phyloP scores from a whole-genome alignment of 2,329 filamentous ascomycete species.

The Colletotrichum viniferum region DNA sequence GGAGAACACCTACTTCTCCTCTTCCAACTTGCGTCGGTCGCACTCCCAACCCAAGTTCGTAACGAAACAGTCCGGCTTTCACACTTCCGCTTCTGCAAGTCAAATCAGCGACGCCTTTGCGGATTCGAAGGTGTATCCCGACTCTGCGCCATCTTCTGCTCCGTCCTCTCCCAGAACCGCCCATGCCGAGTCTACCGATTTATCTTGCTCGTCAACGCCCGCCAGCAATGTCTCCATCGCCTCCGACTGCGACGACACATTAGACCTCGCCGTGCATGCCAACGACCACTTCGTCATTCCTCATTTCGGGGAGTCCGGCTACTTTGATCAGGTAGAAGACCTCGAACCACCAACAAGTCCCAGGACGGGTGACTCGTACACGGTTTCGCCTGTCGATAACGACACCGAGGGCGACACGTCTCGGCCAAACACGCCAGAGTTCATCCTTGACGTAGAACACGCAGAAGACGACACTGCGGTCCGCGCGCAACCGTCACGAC shows the following conservation, averaged over 20 bases:
- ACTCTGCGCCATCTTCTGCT: conserved; percentile 55
- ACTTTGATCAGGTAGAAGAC: conserved; percentile 51
- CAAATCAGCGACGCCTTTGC: conserved; percentile 53
- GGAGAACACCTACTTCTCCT: conserved; percentile 61
- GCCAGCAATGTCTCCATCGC: conserved; percentile 67
- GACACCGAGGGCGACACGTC: conserved; percentile 56
- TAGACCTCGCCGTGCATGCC: conserved; percentile 46
- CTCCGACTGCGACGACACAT: conserved; percentile 56
- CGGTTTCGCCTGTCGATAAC: conserved; percentile 58
- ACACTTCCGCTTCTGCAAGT: conserved; percentile 49
- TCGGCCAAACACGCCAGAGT: conserved; percentile 61
- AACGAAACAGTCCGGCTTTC: conserved; percentile 45
- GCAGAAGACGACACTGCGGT: conserved; percentile 83
- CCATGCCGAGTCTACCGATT: conserved; percentile 57
- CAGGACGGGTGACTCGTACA: conserved; percentile 53
- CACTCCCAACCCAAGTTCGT: conserved; percentile 65
- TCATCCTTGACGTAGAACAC: conserved; percentile 48
- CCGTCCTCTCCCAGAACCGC: conserved; percentile 61
- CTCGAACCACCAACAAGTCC: conserved; percentile 57
- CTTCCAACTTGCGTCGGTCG: conserved; percentile 60
- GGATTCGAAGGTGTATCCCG: conserved; percentile 45
- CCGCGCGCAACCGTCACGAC: conserved; percentile 75
- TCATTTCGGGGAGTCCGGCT: conserved; percentile 50
- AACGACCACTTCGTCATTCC: conserved; percentile 54
- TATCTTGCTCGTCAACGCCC: conserved; percentile 66